Base-by-base conservation (phyloP, 192 early-diverging fungal species). In the Umbelopsis sp. region DNA sequence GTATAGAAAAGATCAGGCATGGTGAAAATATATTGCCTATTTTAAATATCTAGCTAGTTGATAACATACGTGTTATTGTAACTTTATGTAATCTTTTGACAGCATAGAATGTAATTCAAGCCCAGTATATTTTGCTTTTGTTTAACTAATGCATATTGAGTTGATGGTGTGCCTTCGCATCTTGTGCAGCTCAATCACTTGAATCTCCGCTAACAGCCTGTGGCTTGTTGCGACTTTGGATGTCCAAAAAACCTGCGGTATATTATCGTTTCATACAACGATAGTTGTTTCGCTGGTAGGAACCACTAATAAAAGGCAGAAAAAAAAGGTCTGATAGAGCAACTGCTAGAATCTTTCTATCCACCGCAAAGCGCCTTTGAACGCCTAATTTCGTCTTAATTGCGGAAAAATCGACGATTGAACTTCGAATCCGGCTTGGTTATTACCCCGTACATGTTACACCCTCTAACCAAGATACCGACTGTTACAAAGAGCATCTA, bases 221-320 rank as follows among this genome's bases (percentile, higher is more conserved):
- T 62, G 56, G 56, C 56, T 62, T 62, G n/a, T 29, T n/a, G 17
- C 17, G 29, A 20, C n/a, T 62, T 62, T 62, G 11, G 31, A n/a
- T 25, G 52, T 11, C 25, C 26, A 62, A 14, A 34, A 62, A 62
- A 32, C 17, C 26, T 20, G 31, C 38, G 7, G 38, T 41, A 41
- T n/a, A 62, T 8, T n/a, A 34, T 29, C 26, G 21, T 20, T 62
- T 62, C 17, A 12, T 11, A 34, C 12, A 20, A 16, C 8, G 56
- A 16, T 6, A 32, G 29, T 26, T 12, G 26, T 32, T 62, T 62
- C 31, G 16, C 31, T 17, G 56, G 56, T 31, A 62, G 56, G 56
- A 62, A 62, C 56, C 56, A 20, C 31, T 20, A 11, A 26, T 26
- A 62, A 49, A 4, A n/a, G n/a, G 17, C 47, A 49, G 20, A 49